Evolutionary conservation across 495 filamentous ascomycete species (phyloP).

Genomic region (Jackrogersella minutella): DNA sequence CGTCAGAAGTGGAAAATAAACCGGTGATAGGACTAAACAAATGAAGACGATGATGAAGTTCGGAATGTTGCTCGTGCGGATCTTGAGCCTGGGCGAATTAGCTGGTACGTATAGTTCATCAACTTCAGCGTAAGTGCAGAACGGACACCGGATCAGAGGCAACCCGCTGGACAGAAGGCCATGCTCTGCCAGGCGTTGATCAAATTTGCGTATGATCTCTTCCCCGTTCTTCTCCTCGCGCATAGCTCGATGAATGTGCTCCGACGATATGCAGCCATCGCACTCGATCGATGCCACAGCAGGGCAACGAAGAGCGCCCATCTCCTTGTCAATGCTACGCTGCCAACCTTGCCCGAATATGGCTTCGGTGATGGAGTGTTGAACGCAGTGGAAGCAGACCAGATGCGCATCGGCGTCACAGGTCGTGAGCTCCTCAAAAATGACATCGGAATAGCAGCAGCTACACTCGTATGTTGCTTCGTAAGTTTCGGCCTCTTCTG

Average conservation of each 20-base stretch:
- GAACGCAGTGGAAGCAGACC: conserved; percentile 86
- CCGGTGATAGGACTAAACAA: conserved; percentile 56
- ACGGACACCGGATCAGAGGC: conserved; percentile 85
- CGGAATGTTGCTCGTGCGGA: conserved; percentile 58
- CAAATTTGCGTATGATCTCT: conserved; percentile 74
- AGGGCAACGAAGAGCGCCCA: conserved; percentile 78
- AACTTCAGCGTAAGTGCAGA: conserved; percentile 88
- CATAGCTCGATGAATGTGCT: conserved; percentile 76
- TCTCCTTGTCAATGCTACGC: conserved; percentile 74
- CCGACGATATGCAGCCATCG: conserved; percentile 70
- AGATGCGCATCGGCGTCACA: conserved; percentile 79
- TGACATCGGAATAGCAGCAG: conserved; percentile 81
- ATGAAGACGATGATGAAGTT: conserved; percentile 53
- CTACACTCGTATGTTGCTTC: conserved; percentile 84
- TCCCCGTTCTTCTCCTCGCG: conserved; percentile 69
- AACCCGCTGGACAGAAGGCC: conserved; percentile 72
- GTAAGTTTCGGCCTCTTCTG: conserved; percentile 73
- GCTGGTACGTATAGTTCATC: conserved; percentile 77
- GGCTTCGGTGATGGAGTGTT: conserved; percentile 78
- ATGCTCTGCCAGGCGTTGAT: conserved; percentile 78
- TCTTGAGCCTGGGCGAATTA: conserved; percentile 52
- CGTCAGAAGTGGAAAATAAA: conserved; percentile 60
- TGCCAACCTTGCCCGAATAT: conserved; percentile 93
- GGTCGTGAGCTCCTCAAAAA: conserved; percentile 82
- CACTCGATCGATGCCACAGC: conserved; percentile 76